Evolutionary conservation across 2,329 filamentous ascomycete species (phyloP).

Genomic region (Teratosphaeria destructans): DNA sequence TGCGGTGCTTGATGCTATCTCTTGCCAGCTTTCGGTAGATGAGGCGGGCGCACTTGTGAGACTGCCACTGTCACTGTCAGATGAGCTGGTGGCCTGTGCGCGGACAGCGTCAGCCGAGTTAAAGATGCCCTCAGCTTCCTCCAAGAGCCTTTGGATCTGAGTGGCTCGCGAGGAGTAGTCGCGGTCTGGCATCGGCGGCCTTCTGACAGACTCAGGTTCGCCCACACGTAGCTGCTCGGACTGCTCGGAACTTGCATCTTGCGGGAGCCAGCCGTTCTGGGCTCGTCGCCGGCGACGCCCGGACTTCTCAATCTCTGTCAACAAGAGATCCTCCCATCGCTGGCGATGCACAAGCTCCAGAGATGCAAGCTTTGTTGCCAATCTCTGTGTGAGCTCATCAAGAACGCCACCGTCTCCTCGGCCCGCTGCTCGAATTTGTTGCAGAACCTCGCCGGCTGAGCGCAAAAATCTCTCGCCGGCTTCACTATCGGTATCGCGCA

Average conservation of each 20-base stretch:
- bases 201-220: background rate
- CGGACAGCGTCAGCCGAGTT: background rate
- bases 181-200: conserved; percentile 39
- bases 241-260: background rate
- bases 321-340: conserved; percentile 18
- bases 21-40: background rate
- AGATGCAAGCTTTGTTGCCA: conserved; percentile 13
- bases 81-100: background rate
- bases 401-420: conserved; percentile 3
- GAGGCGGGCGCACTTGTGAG: background rate
- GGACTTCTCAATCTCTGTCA: conserved; percentile 6
- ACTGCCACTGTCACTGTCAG: background rate
- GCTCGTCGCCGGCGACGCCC: background rate
- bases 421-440: conserved; percentile 15
- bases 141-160: conserved; percentile 37
- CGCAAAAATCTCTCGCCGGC: background rate
- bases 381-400: conserved; percentile 12
- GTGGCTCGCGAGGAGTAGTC: conserved; percentile 37
- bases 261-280: background rate
- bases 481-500: background rate
- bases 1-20: background rate
- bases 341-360: conserved; percentile 12
- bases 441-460: conserved; percentile 5
- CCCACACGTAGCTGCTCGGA: background rate
- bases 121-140: conserved; percentile 28